Conservation (phyloP, 352 stramenopile species). For the Phytophthora meadii region DNA sequence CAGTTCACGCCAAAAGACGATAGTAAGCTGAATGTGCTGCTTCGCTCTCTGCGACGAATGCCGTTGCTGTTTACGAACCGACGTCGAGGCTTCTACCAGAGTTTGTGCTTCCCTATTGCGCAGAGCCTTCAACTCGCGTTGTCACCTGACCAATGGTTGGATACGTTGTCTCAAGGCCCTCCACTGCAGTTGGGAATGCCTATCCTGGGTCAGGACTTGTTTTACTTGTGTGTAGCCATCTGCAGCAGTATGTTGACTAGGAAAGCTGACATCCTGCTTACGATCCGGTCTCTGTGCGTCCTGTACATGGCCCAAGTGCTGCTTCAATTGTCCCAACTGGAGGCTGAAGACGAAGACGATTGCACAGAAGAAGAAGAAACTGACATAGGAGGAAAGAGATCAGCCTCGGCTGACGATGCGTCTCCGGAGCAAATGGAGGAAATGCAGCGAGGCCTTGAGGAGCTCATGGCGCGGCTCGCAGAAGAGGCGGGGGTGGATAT, state of each 20-base stretch:
- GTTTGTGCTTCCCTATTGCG: constrained; percentile 57
- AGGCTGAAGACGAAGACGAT: constrained; percentile 66
- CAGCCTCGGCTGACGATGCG: constrained; percentile 8
- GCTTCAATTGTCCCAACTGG: constrained; percentile 63
- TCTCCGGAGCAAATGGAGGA: constrained; percentile 43
- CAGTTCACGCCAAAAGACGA: constrained; percentile 80
- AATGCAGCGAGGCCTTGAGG: constrained; percentile 57
- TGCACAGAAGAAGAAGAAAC: constrained; percentile 40
- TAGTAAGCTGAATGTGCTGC: constrained; percentile 74
- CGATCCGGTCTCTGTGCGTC: constrained; percentile 78
- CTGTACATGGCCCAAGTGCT: constrained; percentile 84
- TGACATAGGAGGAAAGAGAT: constrained; percentile 15
- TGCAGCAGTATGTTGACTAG: constrained; percentile 82
- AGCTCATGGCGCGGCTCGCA: constrained; percentile 61
- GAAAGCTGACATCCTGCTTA: constrained; percentile 82
- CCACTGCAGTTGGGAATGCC: constrained; percentile 65
- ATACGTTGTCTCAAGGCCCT: constrained; percentile 49
- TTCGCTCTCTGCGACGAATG: constrained; percentile 65
- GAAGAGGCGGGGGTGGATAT: constrained; percentile 49
- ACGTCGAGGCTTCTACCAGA: constrained; percentile 57
- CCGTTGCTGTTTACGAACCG: constrained; percentile 65
- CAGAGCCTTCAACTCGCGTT: constrained; percentile 57
- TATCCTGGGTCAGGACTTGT: constrained; percentile 77
- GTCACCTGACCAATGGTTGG: constrained; percentile 55
- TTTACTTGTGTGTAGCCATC: constrained; percentile 76